Evolutionary conservation across 108 stramenopile genomes (phyloP).

Genomic region (Cyclostephanos invisitatus): DNA sequence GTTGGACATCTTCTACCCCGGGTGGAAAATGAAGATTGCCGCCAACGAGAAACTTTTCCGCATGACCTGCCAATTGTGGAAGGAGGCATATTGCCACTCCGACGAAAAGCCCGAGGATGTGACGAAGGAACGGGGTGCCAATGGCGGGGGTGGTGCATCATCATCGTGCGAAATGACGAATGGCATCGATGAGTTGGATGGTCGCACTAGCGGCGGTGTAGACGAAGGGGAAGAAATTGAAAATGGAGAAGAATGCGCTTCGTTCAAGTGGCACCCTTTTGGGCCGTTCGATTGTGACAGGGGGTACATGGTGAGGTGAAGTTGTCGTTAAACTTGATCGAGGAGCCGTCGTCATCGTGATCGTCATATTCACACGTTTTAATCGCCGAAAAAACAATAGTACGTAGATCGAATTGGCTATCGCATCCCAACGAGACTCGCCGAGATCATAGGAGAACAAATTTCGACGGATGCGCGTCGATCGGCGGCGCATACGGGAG

Average conservation of each 20-base stretch:
- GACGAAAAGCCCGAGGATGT: conserved; percentile 54
- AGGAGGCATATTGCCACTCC: conserved; percentile 67
- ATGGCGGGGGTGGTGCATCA: conserved; percentile 1
- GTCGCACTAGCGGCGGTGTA: too few species aligned
- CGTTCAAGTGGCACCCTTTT: conserved; percentile 77
- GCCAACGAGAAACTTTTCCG: conserved; percentile 63
- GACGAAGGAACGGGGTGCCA: conserved; percentile 5
- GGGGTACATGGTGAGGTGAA: conserved; percentile 56
- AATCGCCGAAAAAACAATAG: conserved; percentile 9
- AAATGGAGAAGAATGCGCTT: not conserved
- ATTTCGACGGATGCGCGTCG: not conserved
- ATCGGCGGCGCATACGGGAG: not conserved
- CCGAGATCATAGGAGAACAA: conserved; percentile 60
- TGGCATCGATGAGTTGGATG: not conserved
- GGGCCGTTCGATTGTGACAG: conserved; percentile 69
- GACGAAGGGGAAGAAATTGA: not conserved
- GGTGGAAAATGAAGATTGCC: conserved; percentile 83
- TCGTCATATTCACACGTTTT: not conserved
- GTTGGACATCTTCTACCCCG: conserved; percentile 85
- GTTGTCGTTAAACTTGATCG: not conserved
- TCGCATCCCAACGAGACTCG: conserved; percentile 74
- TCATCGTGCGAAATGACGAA: not conserved
- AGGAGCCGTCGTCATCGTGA: not conserved
- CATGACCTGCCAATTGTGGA: conserved; percentile 80
- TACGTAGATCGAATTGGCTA: conserved; percentile 92